Evolutionary conservation across 768 basidiomycete species (phyloP).

Genomic region (Leccinum truebloodii): DNA sequence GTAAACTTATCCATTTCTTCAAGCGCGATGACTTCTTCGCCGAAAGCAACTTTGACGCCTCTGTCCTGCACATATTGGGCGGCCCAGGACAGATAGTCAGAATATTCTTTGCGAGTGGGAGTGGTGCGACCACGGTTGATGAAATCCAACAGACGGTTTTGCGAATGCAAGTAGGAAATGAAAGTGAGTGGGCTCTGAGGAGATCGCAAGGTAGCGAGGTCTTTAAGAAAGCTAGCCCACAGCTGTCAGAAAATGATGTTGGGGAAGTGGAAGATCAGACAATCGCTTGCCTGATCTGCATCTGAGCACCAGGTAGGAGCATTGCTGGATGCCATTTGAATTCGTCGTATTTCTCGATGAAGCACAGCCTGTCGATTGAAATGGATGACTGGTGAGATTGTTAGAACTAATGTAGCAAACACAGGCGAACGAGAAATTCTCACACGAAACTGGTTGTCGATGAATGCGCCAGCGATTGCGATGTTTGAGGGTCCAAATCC

Average conservation of each 20-base stretch:
- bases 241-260: constrained; percentile 7
- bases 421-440: constrained; percentile 7
- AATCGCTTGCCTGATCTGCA: constrained; percentile 50
- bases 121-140: constrained; percentile 54
- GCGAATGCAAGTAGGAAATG: constrained; percentile 51
- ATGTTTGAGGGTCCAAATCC: constrained; percentile 58
- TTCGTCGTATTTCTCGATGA: constrained; percentile 48
- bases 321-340: constrained; percentile 61
- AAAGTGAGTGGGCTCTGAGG: constrained; percentile 55
- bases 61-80: constrained; percentile 44
- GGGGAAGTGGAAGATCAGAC: background rate
- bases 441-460: constrained; percentile 37
- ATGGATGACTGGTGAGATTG: constrained; percentile 8
- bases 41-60: constrained; percentile 45
- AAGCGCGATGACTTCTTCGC: constrained; percentile 47
- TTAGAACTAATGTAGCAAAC: constrained; percentile 3
- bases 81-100: constrained; percentile 57
- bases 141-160: constrained; percentile 50
- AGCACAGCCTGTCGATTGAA: constrained; percentile 37
- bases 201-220: constrained; percentile 52
- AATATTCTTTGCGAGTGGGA: constrained; percentile 53
- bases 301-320: constrained; percentile 50
- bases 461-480: constrained; percentile 49
- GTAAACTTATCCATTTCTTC: constrained; percentile 33
- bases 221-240: constrained; percentile 47